Evolutionary conservation across 78 protist genomes (phyloP).

Genomic region (Dictyostelium discoideum): DNA sequence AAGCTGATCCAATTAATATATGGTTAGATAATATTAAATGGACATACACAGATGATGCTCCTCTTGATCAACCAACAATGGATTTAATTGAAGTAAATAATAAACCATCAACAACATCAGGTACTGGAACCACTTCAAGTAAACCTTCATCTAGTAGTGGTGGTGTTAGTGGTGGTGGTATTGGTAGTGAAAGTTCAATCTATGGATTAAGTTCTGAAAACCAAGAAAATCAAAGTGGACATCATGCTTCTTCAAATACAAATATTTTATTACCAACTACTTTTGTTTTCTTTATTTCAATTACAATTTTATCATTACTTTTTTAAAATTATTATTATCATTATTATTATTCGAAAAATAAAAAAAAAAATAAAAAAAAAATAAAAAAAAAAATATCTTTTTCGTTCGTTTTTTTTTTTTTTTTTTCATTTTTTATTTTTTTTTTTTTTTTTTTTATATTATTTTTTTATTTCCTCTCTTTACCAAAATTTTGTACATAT

Average conservation of each 20-base stretch:
- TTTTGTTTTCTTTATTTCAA: background rate
- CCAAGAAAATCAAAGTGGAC: background rate
- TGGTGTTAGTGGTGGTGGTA: background rate
- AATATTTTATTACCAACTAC: background rate
- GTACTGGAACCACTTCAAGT: background rate
- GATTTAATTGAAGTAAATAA: background rate
- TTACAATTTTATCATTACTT: background rate
- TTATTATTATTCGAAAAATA: background rate
- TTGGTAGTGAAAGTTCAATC: background rate
- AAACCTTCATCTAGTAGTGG: background rate
- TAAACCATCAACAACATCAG: background rate
- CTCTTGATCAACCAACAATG: background rate
- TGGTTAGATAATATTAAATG: slow-evolving; percentile 19
- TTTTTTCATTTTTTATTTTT: background rate
- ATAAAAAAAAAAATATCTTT: background rate
- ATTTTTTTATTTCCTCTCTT: background rate
- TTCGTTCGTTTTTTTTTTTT: background rate
- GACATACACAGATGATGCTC: background rate
- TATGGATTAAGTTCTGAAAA: background rate
- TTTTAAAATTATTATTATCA: background rate
- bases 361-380: background rate
- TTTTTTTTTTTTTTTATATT: background rate
- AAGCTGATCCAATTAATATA: background rate
- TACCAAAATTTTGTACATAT: background rate
- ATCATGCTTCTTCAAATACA: background rate